Conservation (phyloP, 1,284 basidiomycete species). For the Moesziomyces parantarcticus region DNA sequence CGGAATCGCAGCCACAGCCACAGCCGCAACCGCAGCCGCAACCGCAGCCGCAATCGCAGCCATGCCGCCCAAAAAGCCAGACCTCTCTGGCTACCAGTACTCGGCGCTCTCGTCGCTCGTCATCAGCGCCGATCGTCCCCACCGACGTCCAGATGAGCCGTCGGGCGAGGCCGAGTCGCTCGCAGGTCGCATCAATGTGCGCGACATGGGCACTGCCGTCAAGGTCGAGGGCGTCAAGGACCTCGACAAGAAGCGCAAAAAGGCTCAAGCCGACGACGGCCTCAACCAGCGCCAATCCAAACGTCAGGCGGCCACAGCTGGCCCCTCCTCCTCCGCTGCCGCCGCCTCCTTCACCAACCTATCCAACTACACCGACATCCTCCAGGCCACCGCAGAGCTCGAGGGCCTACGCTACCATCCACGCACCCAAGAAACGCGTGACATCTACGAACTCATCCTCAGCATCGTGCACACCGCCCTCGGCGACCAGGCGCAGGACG, state of each 20-base stretch:
- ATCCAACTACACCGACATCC: conserved; percentile 68
- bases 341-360: conserved; percentile 76
- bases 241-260: conserved; percentile 88
- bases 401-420: conserved; percentile 94
- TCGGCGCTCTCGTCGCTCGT: conserved; percentile 66
- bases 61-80: conserved; percentile 66
- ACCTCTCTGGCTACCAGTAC: conserved; percentile 67
- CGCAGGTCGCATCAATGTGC: conserved; percentile 87
- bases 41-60: neutral
- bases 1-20: too few species aligned
- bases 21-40: too few species aligned
- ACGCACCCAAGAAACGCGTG: conserved; percentile 89
- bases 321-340: conserved; percentile 55
- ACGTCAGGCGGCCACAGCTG: conserved; percentile 19
- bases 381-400: conserved; percentile 78
- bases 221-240: conserved; percentile 86
- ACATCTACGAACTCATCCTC: conserved; percentile 93
- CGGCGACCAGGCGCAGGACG: conserved; percentile 94
- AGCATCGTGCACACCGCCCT: conserved; percentile 75
- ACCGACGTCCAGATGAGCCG: conserved; percentile 74
- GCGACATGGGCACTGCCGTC: conserved; percentile 93
- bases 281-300: conserved; percentile 35
- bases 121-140: conserved; percentile 59
- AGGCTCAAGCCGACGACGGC: conserved; percentile 56
- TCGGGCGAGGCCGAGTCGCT: conserved; percentile 95